Evolutionary conservation across 441 rosid genomes (phyloP), one percentile per base, ranked within the genome.

Genomic region (Eruca vesicaria): DNA sequence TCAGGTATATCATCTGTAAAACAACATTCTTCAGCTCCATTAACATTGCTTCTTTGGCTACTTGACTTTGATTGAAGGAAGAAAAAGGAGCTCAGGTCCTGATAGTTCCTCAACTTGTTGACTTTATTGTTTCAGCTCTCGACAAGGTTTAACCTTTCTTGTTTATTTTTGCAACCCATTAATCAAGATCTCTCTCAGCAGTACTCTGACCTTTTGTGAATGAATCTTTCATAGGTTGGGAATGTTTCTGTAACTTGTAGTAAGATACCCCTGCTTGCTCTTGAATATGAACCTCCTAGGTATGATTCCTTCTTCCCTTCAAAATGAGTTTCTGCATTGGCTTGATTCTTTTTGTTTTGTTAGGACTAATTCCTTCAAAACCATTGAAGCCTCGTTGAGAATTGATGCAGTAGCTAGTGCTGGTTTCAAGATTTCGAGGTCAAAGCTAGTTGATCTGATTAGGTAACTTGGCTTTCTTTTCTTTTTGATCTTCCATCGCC

Each of bases 371-470:
- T 73, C 90, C 38, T 86, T 88, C 81, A 92, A 78, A 84, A 82
- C 97, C 1, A 69, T 89, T 63, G 97, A 94, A 77, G 90, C 97
- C 63, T 94, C 97, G 0, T 79, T 89, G 52, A 87, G 99, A 74
- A 87, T 94, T 48, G 99, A 92, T 87, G 97, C 99, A 68, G 74
- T 94, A 41, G 97, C 96, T 67, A 92, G 99, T 85, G 99, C 97
- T 16, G 97, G 99, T 70, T 92, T 90, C 80, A 94, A 89, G 86
- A 89, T 92, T 71, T 92, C 97, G 16, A 80, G 93, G 71, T 88
- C 99, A 70, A 92, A 94, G 70, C 85, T 94, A 67, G 94, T 88
- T 63, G 84, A 85, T 79, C 70, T 90, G 78, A 90, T 92, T 76
- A 84, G 97, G 99, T 88, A 84, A 60, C 1, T 21, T 4, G 8